Evolutionary conservation across 1,284 basidiomycete species (phyloP), one percentile per base, ranked within the genome.

Genomic region (Apiotrichum akiyoshidainum): DNA sequence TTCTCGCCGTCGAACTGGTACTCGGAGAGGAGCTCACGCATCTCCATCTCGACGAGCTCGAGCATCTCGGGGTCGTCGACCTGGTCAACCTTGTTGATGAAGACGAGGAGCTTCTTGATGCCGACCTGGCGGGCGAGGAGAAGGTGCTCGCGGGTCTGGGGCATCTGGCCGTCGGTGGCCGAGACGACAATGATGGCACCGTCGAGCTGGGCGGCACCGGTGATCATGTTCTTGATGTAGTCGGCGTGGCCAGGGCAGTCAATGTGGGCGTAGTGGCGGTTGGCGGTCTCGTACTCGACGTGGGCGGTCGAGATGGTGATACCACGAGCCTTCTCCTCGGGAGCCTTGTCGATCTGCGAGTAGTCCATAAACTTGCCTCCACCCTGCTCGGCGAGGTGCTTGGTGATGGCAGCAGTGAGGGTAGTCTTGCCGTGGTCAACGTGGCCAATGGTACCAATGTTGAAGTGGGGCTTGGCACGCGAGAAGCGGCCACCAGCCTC

Each of bases 21-120:
- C 33, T 87, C 88, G 31, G 86, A 81, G 49, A 99, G 85, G n/a
- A 99, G 83, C 75, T 99, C 96, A 59, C 96, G 88, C 89, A 99
- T 99, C 84, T 99, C 96, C 95, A 99, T 99, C 73, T 99, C 96
- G 65, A 99, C 96, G 59, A 99, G 88, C 82, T 98, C 93, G 61
- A 99, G 83, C 93, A 99, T 98, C 84, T 99, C 96, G 35, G 87
- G 85, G 83, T 99, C 96, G 65, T 90, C 86, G 61, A 99, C 89
- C 83, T 90, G 86, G 81, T 99, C 96, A 65, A 99, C 88, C 82
- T 98, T 97, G 61, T 63, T 99, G 79, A 99, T 94, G 83, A 98
- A 99, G 67, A 99, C 96, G 65, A 99, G 92, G 45, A 99, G 86
- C 80, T 90, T 92, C 82, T 96, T 95, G 78, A 99, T 91, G 68